A percentile compares a stretch with the other conserved stretches of the same genome.
phyloP scores from a whole-genome alignment of 768 basidiomycete species.

The Leccinum imitatum region DNA sequence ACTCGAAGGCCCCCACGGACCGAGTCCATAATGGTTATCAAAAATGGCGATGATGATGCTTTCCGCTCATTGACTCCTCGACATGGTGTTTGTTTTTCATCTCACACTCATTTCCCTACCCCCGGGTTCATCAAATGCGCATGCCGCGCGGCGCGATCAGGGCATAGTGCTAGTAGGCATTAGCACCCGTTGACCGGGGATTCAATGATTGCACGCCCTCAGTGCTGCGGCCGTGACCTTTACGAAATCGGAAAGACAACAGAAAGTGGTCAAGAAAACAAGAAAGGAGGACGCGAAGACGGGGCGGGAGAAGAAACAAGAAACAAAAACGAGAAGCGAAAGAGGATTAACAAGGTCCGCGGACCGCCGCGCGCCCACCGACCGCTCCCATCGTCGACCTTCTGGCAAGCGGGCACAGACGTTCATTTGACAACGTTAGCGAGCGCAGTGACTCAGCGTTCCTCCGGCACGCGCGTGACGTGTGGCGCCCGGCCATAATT shows the following conservation, averaged over 20 bases:
- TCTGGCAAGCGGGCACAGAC: slow-evolving; percentile 4
- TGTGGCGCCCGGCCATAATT: slow-evolving; percentile 4
- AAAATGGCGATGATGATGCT: no score
- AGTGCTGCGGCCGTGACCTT: background rate
- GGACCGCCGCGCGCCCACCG: background rate
- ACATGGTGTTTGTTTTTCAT: slow-evolving; percentile 14
- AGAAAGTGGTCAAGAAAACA: background rate
- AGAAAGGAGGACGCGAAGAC: background rate
- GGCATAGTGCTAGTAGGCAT: no score
- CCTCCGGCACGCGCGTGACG: slow-evolving; percentile 4
- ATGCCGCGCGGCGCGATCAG: slow-evolving; percentile 7
- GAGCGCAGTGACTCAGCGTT: slow-evolving; percentile 22
- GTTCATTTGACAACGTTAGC: background rate
- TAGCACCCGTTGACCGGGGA: slow-evolving; percentile 10
- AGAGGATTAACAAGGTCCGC: background rate
- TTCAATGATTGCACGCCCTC: background rate
- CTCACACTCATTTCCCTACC: slow-evolving; percentile 7
- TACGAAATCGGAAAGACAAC: slow-evolving; percentile 10
- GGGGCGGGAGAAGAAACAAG: background rate
- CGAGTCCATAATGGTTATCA: no score
- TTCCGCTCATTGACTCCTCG: no score
- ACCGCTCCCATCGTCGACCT: background rate
- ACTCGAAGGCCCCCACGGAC: background rate
- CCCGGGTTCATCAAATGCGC: background rate
- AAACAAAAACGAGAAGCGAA: background rate